These are phyloP conservation scores for Claviceps sp. DNA, from an alignment of 2,329 filamentous ascomycete genomes.

Conservation along the genomic window DNA sequence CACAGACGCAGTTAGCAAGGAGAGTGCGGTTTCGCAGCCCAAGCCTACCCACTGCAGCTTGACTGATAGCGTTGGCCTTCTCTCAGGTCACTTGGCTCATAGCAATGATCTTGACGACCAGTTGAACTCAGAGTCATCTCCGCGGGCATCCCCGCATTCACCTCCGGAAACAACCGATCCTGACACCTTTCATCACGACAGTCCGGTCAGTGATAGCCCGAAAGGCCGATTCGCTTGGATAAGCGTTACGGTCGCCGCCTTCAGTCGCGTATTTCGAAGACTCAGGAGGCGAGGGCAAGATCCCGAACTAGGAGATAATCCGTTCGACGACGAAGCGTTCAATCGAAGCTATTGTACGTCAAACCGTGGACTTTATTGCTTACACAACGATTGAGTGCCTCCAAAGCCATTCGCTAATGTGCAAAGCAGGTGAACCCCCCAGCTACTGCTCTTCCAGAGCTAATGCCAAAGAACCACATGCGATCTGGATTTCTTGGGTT, in stretches of 20 bases:
- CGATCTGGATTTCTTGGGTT: conserved; percentile 35
- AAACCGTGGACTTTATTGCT: neutral
- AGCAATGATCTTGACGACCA: neutral
- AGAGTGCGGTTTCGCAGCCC: neutral
- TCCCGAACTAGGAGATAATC: neutral
- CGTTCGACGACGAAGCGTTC: conserved; percentile 15
- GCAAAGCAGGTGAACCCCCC: conserved; percentile 13
- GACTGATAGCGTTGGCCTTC: neutral
- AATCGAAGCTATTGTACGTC: conserved; percentile 18
- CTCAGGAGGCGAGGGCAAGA: neutral
- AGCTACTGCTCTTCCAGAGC: conserved; percentile 19
- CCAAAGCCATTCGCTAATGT: neutral
- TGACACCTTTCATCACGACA: neutral
- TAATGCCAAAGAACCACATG: conserved; percentile 18
- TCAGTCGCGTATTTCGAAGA: neutral
- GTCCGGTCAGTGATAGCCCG: neutral
- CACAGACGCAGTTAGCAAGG: neutral
- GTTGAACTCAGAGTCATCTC: neutral
- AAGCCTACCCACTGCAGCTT: neutral
- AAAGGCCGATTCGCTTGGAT: neutral
- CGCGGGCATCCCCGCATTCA: neutral
- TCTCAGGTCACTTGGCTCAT: neutral
- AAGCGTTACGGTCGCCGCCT: too few species aligned
- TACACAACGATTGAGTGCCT: too few species aligned
- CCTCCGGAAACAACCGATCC: neutral